Base-by-base conservation (phyloP, 2,329 filamentous ascomycete genomes). In the Diaporthe sp. region DNA sequence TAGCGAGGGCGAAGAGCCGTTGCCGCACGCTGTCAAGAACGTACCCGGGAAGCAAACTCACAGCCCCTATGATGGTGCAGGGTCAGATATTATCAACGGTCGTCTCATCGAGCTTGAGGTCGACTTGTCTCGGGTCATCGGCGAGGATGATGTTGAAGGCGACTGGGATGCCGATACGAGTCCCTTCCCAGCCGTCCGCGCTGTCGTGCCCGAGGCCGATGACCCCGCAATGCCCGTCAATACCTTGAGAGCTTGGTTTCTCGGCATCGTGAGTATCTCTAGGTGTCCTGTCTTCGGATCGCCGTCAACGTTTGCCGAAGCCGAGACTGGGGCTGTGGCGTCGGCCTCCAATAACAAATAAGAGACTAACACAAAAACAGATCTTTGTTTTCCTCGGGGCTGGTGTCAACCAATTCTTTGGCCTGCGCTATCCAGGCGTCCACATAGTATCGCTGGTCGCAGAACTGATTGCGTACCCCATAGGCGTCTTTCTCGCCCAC, bases 351-450 rank as follows among this genome's bases (percentile, higher is more conserved):
- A 71, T 19, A 15, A 32, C 13, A 12, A 9, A 44, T 3, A 25
- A 30, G 37, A 63, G 61, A 27, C 61, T 66, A 8, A 66, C n/a
- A 17, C 30, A 27, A 35, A 22, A 22, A 7, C 10, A 80, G 80
- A 63, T 86, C 37, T 86, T 86, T 68, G 85, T 85, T 7, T 84
- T 86, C 13, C 71, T 87, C n/a, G 85, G 85, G 8, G 83, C 85
- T 9, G 85, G 84, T 6, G 84, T 87, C 65, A 86, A 86, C 74
- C 84, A 86, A 70, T 86, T 87, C 78, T 87, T 87, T 79, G 82
- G 82, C 6, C 81, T 87, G 50, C 82, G 85, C n/a, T 86, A 86
- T 73, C 85, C 86, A 0, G 82, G 83, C 8, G 83, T 87, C 6
- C 83, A 83, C 70, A 87, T 87, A 61, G 84, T 85, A 8, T 84